Conservation (phyloP, 305 asterid genomes). For the Fraxinus latifolia region DNA sequence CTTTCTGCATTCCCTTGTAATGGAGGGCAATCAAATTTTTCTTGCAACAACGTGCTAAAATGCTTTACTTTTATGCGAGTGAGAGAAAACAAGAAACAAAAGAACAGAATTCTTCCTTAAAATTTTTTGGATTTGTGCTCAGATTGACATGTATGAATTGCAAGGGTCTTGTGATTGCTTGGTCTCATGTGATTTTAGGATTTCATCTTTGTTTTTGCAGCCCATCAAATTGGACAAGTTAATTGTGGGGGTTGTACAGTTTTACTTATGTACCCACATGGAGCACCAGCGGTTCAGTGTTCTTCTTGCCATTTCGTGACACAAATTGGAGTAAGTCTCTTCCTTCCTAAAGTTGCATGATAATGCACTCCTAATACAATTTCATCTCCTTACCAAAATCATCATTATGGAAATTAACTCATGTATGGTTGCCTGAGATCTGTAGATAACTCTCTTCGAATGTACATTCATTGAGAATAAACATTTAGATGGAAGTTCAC, state of each 20-base stretch:
- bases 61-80: neutral
- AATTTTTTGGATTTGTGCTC: neutral
- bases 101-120: neutral
- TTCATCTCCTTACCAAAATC: neutral
- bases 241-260: constrained; percentile 71
- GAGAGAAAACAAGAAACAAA: neutral
- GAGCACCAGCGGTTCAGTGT: constrained; percentile 79
- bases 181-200: neutral
- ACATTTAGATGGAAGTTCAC: neutral
- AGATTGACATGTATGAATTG: neutral
- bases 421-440: neutral
- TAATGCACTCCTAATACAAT: neutral
- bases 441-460: neutral
- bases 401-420: neutral
- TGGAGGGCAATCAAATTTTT: neutral
- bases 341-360: constrained; percentile 11
- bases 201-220: constrained; percentile 40
- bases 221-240: constrained; percentile 83
- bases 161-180: neutral
- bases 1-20: neutral
- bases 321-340: constrained; percentile 64
- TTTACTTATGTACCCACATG: constrained; percentile 82
- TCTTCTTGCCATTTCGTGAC: constrained; percentile 70
- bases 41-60: neutral
- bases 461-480: neutral